Evolutionary conservation across 2,329 filamentous ascomycete genomes (phyloP).

Genomic region (Colletotrichum limetticola): DNA sequence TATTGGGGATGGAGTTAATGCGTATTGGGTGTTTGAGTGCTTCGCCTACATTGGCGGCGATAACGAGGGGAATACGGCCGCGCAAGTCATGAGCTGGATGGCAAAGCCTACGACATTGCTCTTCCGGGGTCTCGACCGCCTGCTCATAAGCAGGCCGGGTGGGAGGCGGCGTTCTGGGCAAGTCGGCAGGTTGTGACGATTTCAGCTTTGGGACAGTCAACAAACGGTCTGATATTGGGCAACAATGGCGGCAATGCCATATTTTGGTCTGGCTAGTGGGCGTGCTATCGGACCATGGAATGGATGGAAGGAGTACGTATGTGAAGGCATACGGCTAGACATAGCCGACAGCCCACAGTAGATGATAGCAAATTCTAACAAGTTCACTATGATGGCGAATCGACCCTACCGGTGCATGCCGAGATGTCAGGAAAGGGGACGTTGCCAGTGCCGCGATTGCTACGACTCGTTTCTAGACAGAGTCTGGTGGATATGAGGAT

Average conservation of each 20-base stretch:
- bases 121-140: slow-evolving; percentile 13
- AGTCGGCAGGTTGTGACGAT: slow-evolving; percentile 19
- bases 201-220: slow-evolving; percentile 12
- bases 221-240: background rate
- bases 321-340: slow-evolving; percentile 11
- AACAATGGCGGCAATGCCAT: slow-evolving; percentile 12
- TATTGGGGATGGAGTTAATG: slow-evolving; percentile 35
- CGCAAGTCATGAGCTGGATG: slow-evolving; percentile 18
- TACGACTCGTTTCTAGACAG: too few species aligned
- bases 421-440: too few species aligned
- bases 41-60: slow-evolving; percentile 11
- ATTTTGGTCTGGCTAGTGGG: slow-evolving; percentile 7
- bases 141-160: slow-evolving; percentile 12
- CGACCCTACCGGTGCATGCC: too few species aligned
- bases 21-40: slow-evolving; percentile 19
- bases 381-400: background rate
- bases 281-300: slow-evolving; percentile 1
- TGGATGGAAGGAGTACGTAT: slow-evolving; percentile 1
- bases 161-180: slow-evolving; percentile 28
- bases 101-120: slow-evolving; percentile 11
- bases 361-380: slow-evolving; percentile 27
- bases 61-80: slow-evolving; percentile 14
- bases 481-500: too few species aligned
- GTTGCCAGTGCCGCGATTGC: too few species aligned
- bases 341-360: slow-evolving; percentile 15